phyloP scores from a whole-genome alignment of 31 red algal species.

The Bonnemaisonia californica region DNA sequence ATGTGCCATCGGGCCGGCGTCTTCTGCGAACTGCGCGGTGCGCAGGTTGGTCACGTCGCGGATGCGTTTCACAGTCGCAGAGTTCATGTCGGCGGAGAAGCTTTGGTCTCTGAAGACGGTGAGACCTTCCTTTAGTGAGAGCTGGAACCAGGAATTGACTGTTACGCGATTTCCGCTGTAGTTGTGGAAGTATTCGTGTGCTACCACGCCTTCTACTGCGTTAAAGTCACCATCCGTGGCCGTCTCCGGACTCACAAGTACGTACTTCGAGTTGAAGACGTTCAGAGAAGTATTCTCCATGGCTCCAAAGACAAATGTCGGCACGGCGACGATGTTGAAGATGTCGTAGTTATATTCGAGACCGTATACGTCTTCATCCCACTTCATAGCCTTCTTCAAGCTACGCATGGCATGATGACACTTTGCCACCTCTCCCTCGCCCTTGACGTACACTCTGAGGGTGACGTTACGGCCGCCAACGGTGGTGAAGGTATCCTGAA shows the following conservation, averaged over 20 bases:
- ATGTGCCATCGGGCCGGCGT: conserved; percentile 97
- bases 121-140: conserved; percentile 96
- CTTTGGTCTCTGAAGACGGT: conserved; percentile 98
- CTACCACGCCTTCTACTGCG: conserved; percentile 84
- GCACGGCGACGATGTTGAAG: conserved; percentile 94
- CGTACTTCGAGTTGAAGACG: conserved; percentile 96
- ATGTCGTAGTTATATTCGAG: conserved; percentile 95
- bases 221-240: conserved; percentile 95
- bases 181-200: conserved; percentile 99
- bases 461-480: conserved; percentile 70
- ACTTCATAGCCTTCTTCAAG: conserved; percentile 93
- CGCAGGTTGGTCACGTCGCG: conserved; percentile 84
- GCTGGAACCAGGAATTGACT: conserved; percentile 91
- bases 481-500: conserved; percentile 82
- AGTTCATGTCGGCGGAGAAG: conserved; percentile 91
- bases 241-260: conserved; percentile 85
- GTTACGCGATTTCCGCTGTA: conserved; percentile 98
- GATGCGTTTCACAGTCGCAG: conserved; percentile 85
- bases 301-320: conserved; percentile 94
- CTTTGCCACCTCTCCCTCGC: conserved; percentile 78
- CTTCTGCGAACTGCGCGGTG: conserved; percentile 90
- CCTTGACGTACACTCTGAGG: conserved; percentile 80
- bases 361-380: conserved; percentile 97
- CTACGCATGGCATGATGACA: conserved; percentile 87
- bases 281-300: conserved; percentile 99